These are phyloP conservation scores for Camellia granthamiana DNA, from an alignment of 148 eudicot genomes.

Conservation along the genomic window DNA sequence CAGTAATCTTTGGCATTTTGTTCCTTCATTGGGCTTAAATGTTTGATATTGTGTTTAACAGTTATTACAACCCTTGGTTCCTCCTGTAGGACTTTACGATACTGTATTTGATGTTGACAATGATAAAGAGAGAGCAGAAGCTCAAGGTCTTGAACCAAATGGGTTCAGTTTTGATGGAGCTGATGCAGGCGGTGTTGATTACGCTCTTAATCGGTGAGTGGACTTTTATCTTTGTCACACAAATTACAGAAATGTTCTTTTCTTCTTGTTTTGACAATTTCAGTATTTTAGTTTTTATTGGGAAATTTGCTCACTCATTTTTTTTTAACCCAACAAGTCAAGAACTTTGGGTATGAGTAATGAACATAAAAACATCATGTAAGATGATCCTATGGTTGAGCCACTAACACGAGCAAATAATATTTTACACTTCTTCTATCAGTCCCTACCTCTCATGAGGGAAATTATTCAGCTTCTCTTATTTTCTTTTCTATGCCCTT, in stretches of 20 bases:
- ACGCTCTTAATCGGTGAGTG: slow-evolving; percentile 81
- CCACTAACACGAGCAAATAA: not conserved
- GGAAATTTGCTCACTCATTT: not conserved
- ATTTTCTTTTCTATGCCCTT: not conserved
- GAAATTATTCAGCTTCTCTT: not conserved
- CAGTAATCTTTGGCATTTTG: no score
- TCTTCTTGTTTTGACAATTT: not conserved
- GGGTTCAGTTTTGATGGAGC: slow-evolving; percentile 98
- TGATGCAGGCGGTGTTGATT: slow-evolving; percentile 84
- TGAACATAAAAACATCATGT: not conserved
- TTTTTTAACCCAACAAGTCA: not conserved
- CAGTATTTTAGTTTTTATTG: not conserved
- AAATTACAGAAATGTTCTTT: not conserved
- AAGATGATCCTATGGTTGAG: not conserved
- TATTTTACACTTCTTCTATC: not conserved
- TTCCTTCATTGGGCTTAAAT: not conserved
- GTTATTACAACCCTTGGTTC: not conserved
- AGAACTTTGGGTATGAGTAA: no score
- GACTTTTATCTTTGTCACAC: not conserved
- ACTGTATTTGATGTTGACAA: slow-evolving; percentile 94
- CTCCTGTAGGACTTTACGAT: slow-evolving; percentile 73
- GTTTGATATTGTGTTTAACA: not conserved
- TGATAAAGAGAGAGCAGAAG: slow-evolving; percentile 87
- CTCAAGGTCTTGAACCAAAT: slow-evolving; percentile 83
- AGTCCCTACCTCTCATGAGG: not conserved